Evolutionary conservation across 2,329 filamentous ascomycete species (phyloP).

Genomic region (Akanthomyces dipterigenus): DNA sequence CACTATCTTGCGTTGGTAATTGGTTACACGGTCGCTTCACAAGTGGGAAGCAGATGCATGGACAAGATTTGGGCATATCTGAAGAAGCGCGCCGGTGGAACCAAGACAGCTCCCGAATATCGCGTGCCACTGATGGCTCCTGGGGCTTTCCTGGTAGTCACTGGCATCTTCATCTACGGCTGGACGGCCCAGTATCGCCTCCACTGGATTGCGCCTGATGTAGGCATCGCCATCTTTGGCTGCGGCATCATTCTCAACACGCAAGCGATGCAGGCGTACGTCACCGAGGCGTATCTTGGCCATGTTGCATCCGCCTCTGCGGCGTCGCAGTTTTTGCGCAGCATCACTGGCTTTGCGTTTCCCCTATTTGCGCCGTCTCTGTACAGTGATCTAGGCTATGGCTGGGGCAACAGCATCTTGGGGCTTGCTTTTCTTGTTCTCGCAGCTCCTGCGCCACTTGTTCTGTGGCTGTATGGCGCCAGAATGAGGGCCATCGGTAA

Average conservation of each 20-base stretch:
- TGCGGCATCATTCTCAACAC: conserved; percentile 46
- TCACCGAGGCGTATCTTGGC: conserved; percentile 14
- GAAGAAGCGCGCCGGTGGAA: not conserved
- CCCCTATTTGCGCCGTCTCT: conserved; percentile 18
- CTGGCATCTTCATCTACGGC: conserved; percentile 32
- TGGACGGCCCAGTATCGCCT: conserved; percentile 41
- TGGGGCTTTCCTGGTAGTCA: conserved; percentile 35
- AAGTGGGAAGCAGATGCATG: conserved; percentile 29
- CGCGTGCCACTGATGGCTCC: conserved; percentile 47
- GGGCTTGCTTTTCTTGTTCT: conserved; percentile 3
- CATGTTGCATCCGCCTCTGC: conserved; percentile 17
- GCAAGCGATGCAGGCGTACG: conserved; percentile 47
- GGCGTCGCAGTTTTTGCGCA: conserved; percentile 16
- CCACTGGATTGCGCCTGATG: conserved; percentile 53
- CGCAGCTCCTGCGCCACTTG: not conserved
- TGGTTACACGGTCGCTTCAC: conserved; percentile 31
- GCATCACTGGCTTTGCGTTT: conserved; percentile 17
- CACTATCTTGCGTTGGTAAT: conserved; percentile 45
- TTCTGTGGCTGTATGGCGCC: conserved; percentile 6
- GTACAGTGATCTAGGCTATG: conserved; percentile 17
- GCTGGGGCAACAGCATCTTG: conserved; percentile 13
- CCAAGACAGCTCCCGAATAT: conserved; percentile 34
- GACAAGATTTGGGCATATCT: conserved; percentile 29
- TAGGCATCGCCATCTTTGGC: conserved; percentile 48
- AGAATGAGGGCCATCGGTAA: conserved; percentile 5